Percentiles rank a stretch among this genome's conserved stretches.
Conservation (phyloP, 2,329 filamentous ascomycete genomes). For the Shiraia sp. region DNA sequence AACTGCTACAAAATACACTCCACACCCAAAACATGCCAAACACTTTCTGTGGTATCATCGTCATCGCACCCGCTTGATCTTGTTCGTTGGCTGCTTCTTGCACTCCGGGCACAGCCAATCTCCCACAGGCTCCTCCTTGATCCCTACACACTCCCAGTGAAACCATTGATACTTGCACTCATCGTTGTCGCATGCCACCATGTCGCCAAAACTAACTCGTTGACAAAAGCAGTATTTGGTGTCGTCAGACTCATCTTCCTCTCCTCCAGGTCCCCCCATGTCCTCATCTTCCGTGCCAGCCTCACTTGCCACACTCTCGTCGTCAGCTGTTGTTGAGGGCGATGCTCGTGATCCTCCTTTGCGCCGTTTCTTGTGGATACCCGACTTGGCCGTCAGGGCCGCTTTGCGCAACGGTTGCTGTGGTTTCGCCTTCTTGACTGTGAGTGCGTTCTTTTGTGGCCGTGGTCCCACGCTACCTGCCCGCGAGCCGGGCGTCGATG, state of each 20-base stretch:
- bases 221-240: conserved; percentile 81
- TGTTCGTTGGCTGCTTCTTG: conserved; percentile 43
- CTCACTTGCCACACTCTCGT: conserved; percentile 58
- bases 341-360: conserved; percentile 44
- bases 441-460: conserved; percentile 51
- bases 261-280: conserved; percentile 51
- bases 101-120: conserved; percentile 56
- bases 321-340: conserved; percentile 52
- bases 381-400: conserved; percentile 39
- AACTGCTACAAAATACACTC: not conserved
- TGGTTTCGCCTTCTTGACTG: conserved; percentile 59
- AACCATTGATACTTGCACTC: conserved; percentile 85
- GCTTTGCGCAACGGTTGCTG: conserved; percentile 52
- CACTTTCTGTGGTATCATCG: not conserved
- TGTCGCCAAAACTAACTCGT: conserved; percentile 81
- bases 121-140: conserved; percentile 54
- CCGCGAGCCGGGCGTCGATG: conserved; percentile 58
- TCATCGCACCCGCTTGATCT: conserved; percentile 47
- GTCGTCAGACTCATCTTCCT: conserved; percentile 74
- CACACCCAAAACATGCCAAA: conserved; percentile 1
- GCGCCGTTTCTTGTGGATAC: conserved; percentile 43
- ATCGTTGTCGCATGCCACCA: conserved; percentile 87
- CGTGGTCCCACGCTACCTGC: conserved; percentile 63
- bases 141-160: conserved; percentile 68
- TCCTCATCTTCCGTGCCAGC: conserved; percentile 49